Conservation (phyloP, 352 stramenopile species). For the Peronospora belbahrii region DNA sequence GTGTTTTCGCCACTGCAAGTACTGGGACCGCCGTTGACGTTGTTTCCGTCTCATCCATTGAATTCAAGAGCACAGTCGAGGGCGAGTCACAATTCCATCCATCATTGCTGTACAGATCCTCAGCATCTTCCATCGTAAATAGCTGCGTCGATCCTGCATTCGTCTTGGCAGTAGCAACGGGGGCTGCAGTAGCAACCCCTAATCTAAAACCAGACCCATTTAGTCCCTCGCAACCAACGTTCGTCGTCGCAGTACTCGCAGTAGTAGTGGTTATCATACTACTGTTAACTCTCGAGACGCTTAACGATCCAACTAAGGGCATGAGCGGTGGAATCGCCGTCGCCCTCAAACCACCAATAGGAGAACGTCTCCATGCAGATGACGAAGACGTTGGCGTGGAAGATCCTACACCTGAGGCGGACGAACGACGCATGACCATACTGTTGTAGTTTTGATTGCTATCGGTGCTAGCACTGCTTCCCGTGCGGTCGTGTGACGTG, state of each 20-base stretch:
- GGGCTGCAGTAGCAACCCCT: background rate
- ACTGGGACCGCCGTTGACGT: constrained; percentile 1
- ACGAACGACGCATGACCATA: constrained; percentile 16
- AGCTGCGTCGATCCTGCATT: constrained; percentile 30
- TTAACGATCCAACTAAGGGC: constrained; percentile 8
- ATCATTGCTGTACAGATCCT: constrained; percentile 64
- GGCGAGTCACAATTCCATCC: constrained; percentile 68
- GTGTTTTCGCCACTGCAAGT: constrained; percentile 4
- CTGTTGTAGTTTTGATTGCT: constrained; percentile 33
- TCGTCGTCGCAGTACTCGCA: constrained; percentile 3
- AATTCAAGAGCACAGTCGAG: constrained; percentile 51
- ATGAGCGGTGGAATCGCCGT: constrained; percentile 1
- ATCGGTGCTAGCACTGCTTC: constrained; percentile 20
- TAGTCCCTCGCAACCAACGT: background rate
- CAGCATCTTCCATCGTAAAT: constrained; percentile 68
- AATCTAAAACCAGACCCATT: background rate
- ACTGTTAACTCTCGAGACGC: constrained; percentile 6
- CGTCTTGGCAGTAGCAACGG: background rate
- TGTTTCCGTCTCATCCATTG: constrained; percentile 19
- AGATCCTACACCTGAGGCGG: constrained; percentile 6
- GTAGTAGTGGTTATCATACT: constrained; percentile 2
- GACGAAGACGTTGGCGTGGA: constrained; percentile 4
- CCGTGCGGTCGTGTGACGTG: constrained; percentile 8
- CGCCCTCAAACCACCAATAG: constrained; percentile 16
- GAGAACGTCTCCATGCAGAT: constrained; percentile 16